phyloP scores from a whole-genome alignment of 108 stramenopile genomes.

The Cylindrotheca fusiformis region DNA sequence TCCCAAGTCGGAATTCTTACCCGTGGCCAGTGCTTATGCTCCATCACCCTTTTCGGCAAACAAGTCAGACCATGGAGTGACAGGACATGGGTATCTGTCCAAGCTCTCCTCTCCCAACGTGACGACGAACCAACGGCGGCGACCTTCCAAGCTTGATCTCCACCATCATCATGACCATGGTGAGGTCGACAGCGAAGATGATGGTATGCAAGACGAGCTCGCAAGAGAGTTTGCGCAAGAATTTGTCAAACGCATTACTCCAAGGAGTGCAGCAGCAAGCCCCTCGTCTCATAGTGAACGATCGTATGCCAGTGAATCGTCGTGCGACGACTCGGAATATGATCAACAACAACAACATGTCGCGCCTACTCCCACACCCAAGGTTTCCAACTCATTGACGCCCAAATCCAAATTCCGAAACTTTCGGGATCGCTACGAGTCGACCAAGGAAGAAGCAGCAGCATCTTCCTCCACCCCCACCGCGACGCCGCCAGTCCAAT shows the following conservation, averaged over 20 bases:
- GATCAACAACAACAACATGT: conserved; percentile 7
- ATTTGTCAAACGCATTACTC: conserved; percentile 21
- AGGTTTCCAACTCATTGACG: too few species aligned
- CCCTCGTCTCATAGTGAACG: neutral
- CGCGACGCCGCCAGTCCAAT: neutral
- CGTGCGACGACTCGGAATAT: neutral
- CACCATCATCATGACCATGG: too few species aligned
- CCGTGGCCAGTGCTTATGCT: neutral
- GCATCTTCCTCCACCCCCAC: neutral
- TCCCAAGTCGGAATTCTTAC: conserved; percentile 15
- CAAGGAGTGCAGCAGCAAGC: conserved; percentile 2
- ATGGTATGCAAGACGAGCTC: conserved; percentile 22
- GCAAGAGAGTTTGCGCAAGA: conserved; percentile 29
- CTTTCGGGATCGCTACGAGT: neutral
- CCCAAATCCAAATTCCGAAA: neutral
- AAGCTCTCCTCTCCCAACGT: conserved; percentile 12
- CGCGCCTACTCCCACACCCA: neutral
- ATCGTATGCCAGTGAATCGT: neutral
- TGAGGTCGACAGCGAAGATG: too few species aligned
- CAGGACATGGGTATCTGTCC: neutral
- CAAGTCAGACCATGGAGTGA: conserved; percentile 26
- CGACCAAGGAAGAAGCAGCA: neutral
- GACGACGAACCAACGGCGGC: neutral
- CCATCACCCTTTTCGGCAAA: conserved; percentile 4
- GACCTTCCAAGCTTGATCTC: too few species aligned